Evolutionary conservation across 164 flowering plant genomes (phyloP), one percentile per base, ranked within the genome.

Genomic region (Nymphaea thermarum): DNA sequence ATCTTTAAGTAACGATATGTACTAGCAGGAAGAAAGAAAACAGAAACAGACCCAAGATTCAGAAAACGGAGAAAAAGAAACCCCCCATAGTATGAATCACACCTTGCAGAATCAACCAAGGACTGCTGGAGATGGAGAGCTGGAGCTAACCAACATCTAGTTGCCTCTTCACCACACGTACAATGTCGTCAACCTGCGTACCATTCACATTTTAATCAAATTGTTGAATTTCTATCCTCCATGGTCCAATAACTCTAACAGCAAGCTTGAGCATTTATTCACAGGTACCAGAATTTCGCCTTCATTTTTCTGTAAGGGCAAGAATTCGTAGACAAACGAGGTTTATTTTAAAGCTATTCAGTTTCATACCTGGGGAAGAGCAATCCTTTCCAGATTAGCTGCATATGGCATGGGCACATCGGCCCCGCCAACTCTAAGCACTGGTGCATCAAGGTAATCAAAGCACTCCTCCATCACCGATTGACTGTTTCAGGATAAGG

Each of bases 321-420:
- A 51, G 12, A 51, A 51, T 51, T 51, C 12, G 57, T 51, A 8
- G 57, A 15, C 5, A 15, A 51, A 8, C 14, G 57, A 51, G 8
- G 57, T 1, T 51, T 51, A 51, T 51, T 51, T 51, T 51, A 51
- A 10, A 51, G 12, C 8, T 51, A 15, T 51, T 51, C 57, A 51
- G 57, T 17, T 25, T 66, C 16, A 18, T 44, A 94, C 98, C 98
- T 93, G 94, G 64, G 98, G 97, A 60, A 88, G 76, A 68, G 97
- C 96, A 81, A 88, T 67, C 75, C 95, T 84, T 75, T 93, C 98
- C 5, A 93, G 85, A 78, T 88, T 94, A n/a, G 95, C 88, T 5
- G 98, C 98, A 73, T 94, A 94, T 67, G 99, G 99, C 93, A 86
- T 88, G 67, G 96, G 96, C 68, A 91, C 89, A 82, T 93, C 96